phyloP scores from a whole-genome alignment of 2,329 filamentous ascomycete genomes.

The Fusarium tricinctum region DNA sequence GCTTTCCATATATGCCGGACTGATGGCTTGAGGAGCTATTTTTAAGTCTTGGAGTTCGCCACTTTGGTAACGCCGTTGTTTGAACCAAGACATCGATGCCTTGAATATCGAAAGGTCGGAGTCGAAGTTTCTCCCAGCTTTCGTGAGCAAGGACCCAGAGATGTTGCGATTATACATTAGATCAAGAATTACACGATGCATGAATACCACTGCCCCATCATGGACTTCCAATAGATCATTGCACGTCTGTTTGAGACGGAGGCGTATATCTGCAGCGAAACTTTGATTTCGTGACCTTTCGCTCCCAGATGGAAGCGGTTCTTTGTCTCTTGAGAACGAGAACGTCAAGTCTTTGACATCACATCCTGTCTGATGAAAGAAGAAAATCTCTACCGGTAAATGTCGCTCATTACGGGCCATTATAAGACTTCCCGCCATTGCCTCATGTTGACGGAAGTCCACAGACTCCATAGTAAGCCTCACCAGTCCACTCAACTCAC shows the following conservation, averaged over 20 bases:
- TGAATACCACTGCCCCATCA: neutral
- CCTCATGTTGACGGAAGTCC: conserved; percentile 11
- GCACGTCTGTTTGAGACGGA: neutral
- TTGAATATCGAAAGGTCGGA: neutral
- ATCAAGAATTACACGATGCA: conserved; percentile 10
- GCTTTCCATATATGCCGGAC: neutral
- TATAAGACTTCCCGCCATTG: conserved; percentile 11
- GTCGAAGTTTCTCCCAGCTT: neutral
- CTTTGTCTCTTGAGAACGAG: neutral
- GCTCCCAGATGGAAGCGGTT: neutral
- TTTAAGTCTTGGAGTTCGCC: neutral
- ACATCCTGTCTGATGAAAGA: conserved; percentile 22
- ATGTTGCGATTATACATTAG: neutral
- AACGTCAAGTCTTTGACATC: no score
- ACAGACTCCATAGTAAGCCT: conserved; percentile 15
- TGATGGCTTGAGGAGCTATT: neutral
- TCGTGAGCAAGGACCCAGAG: neutral
- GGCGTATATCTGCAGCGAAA: neutral
- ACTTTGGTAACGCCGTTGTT: neutral
- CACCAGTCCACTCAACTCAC: conserved; percentile 22
- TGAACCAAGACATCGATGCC: conserved; percentile 9
- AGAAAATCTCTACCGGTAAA: neutral
- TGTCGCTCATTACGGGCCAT: conserved; percentile 5
- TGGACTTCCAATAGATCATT: conserved; percentile 2
- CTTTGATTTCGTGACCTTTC: neutral